phyloP scores from a whole-genome alignment of 352 stramenopile genomes.

The Chrysophaeum taylorii region DNA sequence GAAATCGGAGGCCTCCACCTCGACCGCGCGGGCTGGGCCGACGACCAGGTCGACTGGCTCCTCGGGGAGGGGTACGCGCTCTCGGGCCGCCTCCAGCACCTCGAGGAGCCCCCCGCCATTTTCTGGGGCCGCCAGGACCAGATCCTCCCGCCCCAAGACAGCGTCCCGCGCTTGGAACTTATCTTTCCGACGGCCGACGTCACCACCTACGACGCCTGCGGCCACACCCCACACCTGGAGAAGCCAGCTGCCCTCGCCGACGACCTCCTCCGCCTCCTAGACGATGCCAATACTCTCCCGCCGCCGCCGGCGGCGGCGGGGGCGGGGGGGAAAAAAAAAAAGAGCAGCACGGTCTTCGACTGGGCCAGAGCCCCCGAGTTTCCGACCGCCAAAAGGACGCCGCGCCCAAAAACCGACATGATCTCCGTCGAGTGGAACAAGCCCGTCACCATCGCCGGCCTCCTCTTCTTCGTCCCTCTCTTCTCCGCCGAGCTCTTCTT shows the following conservation, averaged over 20 bases:
- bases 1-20: conserved; percentile 48
- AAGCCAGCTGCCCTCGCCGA: conserved; percentile 32
- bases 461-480: background rate
- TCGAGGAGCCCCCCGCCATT: conserved; percentile 41
- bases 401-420: background rate
- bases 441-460: background rate
- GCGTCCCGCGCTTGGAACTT: conserved; percentile 34
- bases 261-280: no score
- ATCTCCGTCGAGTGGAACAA: background rate
- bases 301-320: no score
- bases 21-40: conserved; percentile 45
- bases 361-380: no score
- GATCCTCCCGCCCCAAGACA: conserved; percentile 55
- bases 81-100: conserved; percentile 29
- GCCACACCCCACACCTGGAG: conserved; percentile 67
- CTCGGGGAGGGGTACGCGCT: conserved; percentile 47
- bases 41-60: conserved; percentile 52
- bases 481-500: conserved; percentile 11
- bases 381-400: no score
- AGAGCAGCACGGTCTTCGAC: no score
- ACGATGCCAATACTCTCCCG: no score
- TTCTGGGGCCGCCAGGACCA: conserved; percentile 62
- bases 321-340: no score
- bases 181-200: conserved; percentile 44
- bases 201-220: conserved; percentile 60